These are phyloP conservation scores for Nothophoma quercina DNA, from an alignment of 2,329 filamentous ascomycete species.

Conservation along the genomic window DNA sequence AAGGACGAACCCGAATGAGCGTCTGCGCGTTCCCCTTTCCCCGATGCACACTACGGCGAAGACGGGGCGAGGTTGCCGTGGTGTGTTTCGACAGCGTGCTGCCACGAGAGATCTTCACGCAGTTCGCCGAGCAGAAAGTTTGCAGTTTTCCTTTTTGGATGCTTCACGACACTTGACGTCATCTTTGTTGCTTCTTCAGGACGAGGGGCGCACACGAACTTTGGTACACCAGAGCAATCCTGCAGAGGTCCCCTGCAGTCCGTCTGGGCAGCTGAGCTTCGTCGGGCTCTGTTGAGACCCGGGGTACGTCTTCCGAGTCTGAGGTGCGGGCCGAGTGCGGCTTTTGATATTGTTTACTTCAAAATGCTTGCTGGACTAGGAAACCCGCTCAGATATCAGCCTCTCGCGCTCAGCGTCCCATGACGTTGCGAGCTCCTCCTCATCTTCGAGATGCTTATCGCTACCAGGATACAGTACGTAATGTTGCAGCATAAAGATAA, in stretches of 20 bases:
- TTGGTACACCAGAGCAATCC: neutral
- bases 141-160: neutral
- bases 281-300: neutral
- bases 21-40: conserved; percentile 1
- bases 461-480: conserved; percentile 73
- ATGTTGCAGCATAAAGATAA: conserved; percentile 87
- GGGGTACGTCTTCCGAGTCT: neutral
- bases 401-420: conserved; percentile 32
- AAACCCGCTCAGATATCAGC: conserved; percentile 27
- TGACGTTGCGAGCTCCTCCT: conserved; percentile 28
- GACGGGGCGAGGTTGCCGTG: neutral
- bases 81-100: neutral
- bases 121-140: neutral
- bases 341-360: neutral
- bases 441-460: conserved; percentile 35
- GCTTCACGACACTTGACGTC: conserved; percentile 1
- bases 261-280: neutral
- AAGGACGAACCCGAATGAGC: neutral
- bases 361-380: neutral
- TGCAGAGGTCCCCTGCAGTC: neutral
- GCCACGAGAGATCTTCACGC: conserved; percentile 5
- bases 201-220: neutral
- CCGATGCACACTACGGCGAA: neutral
- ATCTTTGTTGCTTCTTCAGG: neutral
- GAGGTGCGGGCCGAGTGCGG: neutral